Evolutionary conservation across 2,329 filamentous ascomycete genomes (phyloP).

Genomic region (Biscogniauxia marginata): DNA sequence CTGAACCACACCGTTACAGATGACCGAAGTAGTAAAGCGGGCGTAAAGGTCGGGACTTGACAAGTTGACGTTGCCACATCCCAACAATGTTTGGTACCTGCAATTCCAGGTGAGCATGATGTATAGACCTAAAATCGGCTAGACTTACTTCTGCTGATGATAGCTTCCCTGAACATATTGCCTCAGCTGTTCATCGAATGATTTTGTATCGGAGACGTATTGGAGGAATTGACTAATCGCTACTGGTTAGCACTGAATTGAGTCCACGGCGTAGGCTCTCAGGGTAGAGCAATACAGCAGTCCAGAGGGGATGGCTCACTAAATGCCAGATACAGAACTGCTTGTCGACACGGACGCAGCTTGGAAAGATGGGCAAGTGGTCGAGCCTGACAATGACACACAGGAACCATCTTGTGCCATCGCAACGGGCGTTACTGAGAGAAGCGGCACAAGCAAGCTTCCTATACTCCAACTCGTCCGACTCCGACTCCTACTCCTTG

Average conservation of each 20-base stretch:
- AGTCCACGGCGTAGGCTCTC: background rate
- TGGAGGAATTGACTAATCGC: constrained; percentile 74
- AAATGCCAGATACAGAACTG: constrained; percentile 27
- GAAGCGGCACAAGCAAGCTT: constrained; percentile 20
- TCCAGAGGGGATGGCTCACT: constrained; percentile 22
- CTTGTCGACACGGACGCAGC: constrained; percentile 38
- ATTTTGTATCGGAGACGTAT: constrained; percentile 70
- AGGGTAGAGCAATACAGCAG: constrained; percentile 14
- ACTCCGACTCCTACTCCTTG: too few species aligned
- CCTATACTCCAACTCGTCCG: constrained; percentile 14
- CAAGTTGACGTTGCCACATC: constrained; percentile 75
- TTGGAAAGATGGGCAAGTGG: constrained; percentile 37
- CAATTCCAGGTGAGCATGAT: constrained; percentile 11
- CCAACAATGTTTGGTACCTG: constrained; percentile 80
- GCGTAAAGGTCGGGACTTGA: constrained; percentile 82
- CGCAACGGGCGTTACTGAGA: constrained; percentile 22
- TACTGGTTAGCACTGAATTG: constrained; percentile 9
- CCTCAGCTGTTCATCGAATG: constrained; percentile 75
- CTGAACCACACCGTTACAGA: constrained; percentile 94
- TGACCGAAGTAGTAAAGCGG: constrained; percentile 84
- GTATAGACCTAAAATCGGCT: background rate
- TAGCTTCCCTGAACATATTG: constrained; percentile 74
- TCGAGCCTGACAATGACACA: constrained; percentile 37
- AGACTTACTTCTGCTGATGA: constrained; percentile 71
- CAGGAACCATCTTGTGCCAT: constrained; percentile 29